These are phyloP conservation scores for Penicillium fimorum DNA, from an alignment of 495 filamentous ascomycete species.

Conservation along the genomic window DNA sequence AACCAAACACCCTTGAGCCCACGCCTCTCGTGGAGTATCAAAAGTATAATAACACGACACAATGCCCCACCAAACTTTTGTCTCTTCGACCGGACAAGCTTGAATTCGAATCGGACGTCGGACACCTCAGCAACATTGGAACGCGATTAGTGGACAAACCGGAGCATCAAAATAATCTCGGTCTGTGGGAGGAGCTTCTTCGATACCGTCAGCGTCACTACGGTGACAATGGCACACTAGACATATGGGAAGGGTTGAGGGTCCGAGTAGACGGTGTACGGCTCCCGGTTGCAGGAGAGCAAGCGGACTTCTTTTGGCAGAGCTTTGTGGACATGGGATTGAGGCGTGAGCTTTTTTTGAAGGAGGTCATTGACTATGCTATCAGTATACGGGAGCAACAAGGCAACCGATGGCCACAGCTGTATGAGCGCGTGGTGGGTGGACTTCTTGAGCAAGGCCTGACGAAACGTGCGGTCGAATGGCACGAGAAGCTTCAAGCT, in stretches of 20 bases:
- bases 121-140: slow-evolving; percentile 34
- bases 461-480: slow-evolving; percentile 41
- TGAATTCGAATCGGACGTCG: slow-evolving; percentile 55
- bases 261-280: slow-evolving; percentile 37
- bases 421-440: slow-evolving; percentile 52
- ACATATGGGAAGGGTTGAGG: slow-evolving; percentile 63
- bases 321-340: slow-evolving; percentile 52
- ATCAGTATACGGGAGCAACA: slow-evolving; percentile 46
- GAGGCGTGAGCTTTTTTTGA: slow-evolving; percentile 45
- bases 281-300: slow-evolving; percentile 47
- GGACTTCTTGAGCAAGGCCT: slow-evolving; percentile 41
- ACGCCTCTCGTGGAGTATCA: not conserved
- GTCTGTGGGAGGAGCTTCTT: slow-evolving; percentile 65
- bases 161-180: slow-evolving; percentile 48
- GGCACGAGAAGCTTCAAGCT: slow-evolving; percentile 44
- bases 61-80: slow-evolving; percentile 13
- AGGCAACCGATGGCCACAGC: slow-evolving; percentile 40
- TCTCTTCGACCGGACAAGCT: slow-evolving; percentile 34
- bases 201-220: slow-evolving; percentile 59
- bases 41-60: not conserved
- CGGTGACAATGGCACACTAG: slow-evolving; percentile 55
- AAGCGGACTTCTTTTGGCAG: slow-evolving; percentile 57
- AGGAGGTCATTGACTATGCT: slow-evolving; percentile 55
- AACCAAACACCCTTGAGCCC: not conserved
- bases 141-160: slow-evolving; percentile 55